These are phyloP conservation scores for Beverwykella pulmonaria DNA, from an alignment of 495 filamentous ascomycete species.

Conservation along the genomic window DNA sequence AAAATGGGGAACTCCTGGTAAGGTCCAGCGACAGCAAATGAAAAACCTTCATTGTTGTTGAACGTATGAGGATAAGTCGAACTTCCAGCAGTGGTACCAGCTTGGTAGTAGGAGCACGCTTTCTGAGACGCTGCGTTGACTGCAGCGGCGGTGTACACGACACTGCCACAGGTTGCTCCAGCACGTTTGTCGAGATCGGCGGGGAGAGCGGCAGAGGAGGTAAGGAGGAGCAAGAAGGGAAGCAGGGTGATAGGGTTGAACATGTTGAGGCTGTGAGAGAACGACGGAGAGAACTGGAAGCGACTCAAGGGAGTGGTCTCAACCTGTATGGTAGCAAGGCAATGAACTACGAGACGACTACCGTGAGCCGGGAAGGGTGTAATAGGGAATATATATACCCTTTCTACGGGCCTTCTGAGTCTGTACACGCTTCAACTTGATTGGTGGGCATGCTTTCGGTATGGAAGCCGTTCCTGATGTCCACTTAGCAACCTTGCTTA, in stretches of 20 bases:
- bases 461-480: too few relatives aligned
- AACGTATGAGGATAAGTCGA: constrained; percentile 70
- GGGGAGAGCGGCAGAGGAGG: background rate
- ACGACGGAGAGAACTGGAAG: too few relatives aligned
- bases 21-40: constrained; percentile 59
- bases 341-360: too few relatives aligned
- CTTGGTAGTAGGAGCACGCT: constrained; percentile 54
- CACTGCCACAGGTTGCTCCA: constrained; percentile 25
- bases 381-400: too few relatives aligned
- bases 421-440: too few relatives aligned
- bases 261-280: too few relatives aligned
- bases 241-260: background rate
- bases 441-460: too few relatives aligned
- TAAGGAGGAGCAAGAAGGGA: background rate
- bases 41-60: constrained; percentile 74
- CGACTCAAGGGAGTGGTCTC: too few relatives aligned
- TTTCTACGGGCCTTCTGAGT: too few relatives aligned
- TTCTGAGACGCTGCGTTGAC: constrained; percentile 55
- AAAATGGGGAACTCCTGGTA: constrained; percentile 77
- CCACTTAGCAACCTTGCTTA: too few relatives aligned
- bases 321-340: too few relatives aligned
- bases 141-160: constrained; percentile 27
- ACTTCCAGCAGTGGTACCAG: constrained; percentile 52
- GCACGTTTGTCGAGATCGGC: background rate
- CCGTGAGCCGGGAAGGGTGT: too few relatives aligned